Evolutionary conservation across 108 stramenopile genomes (phyloP).

Genomic region (Epithemia pelagica): DNA sequence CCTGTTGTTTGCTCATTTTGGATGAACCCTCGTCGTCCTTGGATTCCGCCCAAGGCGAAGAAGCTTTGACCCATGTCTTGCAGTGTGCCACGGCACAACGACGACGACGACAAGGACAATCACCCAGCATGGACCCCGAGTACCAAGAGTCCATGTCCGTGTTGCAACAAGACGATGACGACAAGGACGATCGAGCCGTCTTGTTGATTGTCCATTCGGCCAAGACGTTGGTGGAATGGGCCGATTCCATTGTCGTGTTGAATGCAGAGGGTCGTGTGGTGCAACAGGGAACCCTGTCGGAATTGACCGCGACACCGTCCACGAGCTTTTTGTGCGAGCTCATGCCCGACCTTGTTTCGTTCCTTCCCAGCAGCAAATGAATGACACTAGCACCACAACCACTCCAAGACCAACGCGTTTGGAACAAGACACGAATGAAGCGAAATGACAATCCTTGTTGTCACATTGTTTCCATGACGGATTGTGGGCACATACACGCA

Average conservation of each 20-base stretch:
- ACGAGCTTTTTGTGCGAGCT: conserved; percentile 32
- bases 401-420: too few relatives aligned
- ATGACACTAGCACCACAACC: too few relatives aligned
- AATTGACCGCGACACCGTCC: conserved; percentile 28
- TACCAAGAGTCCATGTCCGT: conserved; percentile 48
- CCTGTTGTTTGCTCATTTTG: conserved; percentile 53
- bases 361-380: too few relatives aligned
- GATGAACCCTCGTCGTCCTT: conserved; percentile 86
- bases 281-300: conserved; percentile 35
- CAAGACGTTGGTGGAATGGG: conserved; percentile 46
- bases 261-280: conserved; percentile 49
- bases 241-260: conserved; percentile 62
- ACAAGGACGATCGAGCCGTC: conserved; percentile 23
- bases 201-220: conserved; percentile 71
- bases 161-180: conserved; percentile 33
- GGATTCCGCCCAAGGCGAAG: conserved; percentile 63
- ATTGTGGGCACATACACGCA: too few relatives aligned
- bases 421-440: too few relatives aligned
- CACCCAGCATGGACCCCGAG: not conserved
- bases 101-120: not conserved
- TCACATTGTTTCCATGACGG: too few relatives aligned
- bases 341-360: conserved; percentile 40
- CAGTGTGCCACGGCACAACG: not conserved
- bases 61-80: conserved; percentile 27
- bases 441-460: too few relatives aligned